phyloP scores from a whole-genome alignment of 2,329 filamentous ascomycete species.

The Penicillium sp. region DNA sequence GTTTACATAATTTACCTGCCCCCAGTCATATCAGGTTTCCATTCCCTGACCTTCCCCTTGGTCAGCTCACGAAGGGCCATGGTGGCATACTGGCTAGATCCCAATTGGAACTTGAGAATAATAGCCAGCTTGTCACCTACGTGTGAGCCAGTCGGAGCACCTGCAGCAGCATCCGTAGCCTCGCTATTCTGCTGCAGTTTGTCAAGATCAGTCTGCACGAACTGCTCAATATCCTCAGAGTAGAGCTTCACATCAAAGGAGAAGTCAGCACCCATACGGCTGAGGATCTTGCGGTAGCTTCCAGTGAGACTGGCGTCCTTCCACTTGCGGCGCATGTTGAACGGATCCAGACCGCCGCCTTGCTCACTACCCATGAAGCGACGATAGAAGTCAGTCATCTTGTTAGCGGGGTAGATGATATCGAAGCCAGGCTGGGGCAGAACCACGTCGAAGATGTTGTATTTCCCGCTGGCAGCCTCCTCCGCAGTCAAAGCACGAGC shows the following conservation, averaged over 20 bases:
- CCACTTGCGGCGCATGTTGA: slow-evolving; percentile 80
- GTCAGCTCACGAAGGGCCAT: slow-evolving; percentile 79
- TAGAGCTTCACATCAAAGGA: slow-evolving; percentile 71
- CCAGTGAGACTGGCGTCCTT: slow-evolving; percentile 87
- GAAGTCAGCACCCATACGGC: slow-evolving; percentile 63
- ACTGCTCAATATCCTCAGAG: slow-evolving; percentile 66
- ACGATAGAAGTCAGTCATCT: slow-evolving; percentile 77
- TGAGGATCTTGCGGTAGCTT: slow-evolving; percentile 80
- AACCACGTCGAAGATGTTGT: slow-evolving; percentile 82
- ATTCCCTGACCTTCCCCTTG: slow-evolving; percentile 63
- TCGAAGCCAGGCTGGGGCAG: slow-evolving; percentile 91
- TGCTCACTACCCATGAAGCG: slow-evolving; percentile 78
- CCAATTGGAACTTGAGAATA: slow-evolving; percentile 71
- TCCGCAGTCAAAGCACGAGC: slow-evolving; percentile 71
- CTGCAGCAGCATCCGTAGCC: slow-evolving; percentile 1
- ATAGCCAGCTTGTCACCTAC: slow-evolving; percentile 59
- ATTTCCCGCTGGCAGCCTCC: slow-evolving; percentile 75
- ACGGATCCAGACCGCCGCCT: slow-evolving; percentile 76
- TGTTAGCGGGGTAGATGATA: slow-evolving; percentile 80
- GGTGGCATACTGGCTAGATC: slow-evolving; percentile 78
- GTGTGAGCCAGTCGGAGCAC: slow-evolving; percentile 13
- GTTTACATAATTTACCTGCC: slow-evolving; percentile 27
- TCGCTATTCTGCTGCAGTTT: slow-evolving; percentile 51
- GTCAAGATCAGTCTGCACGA: slow-evolving; percentile 85
- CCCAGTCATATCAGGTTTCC: slow-evolving; percentile 61